Conservation (phyloP, 108 stramenopile genomes). For the Cyclostephanos invisitatus region DNA sequence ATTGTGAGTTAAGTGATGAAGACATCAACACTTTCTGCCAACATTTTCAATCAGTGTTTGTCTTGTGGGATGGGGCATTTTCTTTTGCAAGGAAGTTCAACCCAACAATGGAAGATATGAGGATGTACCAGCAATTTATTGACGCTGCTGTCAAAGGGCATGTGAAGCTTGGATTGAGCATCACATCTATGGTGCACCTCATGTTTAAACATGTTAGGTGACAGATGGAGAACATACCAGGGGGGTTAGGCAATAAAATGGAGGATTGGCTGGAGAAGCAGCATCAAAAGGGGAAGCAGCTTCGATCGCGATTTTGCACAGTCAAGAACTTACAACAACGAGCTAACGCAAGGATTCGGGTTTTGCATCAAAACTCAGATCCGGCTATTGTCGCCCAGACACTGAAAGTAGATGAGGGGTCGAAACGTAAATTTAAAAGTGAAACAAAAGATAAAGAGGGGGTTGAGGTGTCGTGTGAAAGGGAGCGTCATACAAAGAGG, state of each 20-base stretch:
- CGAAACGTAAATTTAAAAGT: too few species aligned
- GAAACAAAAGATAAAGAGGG: too few species aligned
- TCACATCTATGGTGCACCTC: conserved; percentile 11
- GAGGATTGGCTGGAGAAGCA: conserved; percentile 12
- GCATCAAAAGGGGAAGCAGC: not conserved
- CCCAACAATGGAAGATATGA: conserved; percentile 50
- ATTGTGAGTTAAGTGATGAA: too few species aligned
- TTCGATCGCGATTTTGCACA: conserved; percentile 3
- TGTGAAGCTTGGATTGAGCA: not conserved
- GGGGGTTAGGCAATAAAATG: conserved; percentile 10
- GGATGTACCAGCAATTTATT: conserved; percentile 37
- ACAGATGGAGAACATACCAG: conserved; percentile 5
- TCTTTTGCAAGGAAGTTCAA: conserved; percentile 9
- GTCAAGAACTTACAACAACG: not conserved
- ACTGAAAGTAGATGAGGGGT: too few species aligned
- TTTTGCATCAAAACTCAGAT: not conserved
- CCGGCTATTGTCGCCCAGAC: not conserved
- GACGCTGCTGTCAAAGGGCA: not conserved
- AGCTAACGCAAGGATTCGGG: not conserved
- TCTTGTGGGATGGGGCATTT: conserved; percentile 2
- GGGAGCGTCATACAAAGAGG: too few species aligned
- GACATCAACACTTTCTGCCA: too few species aligned
- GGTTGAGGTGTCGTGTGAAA: too few species aligned
- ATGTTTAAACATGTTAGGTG: conserved; percentile 3
- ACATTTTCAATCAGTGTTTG: not conserved